Base-by-base conservation (phyloP, 257 asterid genomes). In the Nicotiana undulata region DNA sequence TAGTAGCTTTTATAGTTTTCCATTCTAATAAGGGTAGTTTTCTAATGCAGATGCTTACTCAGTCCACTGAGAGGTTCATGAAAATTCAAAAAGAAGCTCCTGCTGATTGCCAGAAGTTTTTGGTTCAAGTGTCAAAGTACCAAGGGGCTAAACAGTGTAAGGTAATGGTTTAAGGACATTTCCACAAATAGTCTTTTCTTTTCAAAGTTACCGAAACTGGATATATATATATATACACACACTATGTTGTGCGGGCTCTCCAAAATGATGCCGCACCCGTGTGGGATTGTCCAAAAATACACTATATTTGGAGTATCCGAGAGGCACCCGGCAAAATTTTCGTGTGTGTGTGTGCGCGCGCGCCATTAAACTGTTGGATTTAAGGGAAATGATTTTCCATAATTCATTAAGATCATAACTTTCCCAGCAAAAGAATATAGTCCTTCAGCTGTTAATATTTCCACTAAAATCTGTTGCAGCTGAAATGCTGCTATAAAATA, bases 21-120 rank as follows among this genome's bases (percentile, higher is more conserved):
- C 16, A 58, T 31, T 68, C 29, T 79, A 79, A 58, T 60, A 58
- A 46, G 44, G 63, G 26, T 64, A 61, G 26, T 28, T 60, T 52
- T 52, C 79, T 67, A 46, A 81, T 60, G 59, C 88, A 94, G 98
- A 94, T 94, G 98, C 90, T 94, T 10, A 94, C 98, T 28, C 91
- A 85, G 65, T 93, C 98, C 11, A 86, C 85, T 0, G 98, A 94
- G 87, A 89, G 98, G 82, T 94, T 94, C 84, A 22, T 15, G 68
- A 91, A 90, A 87, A 90, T 94, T 83, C 97, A 92, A 83, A 90
- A 88, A 77, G 98, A 94, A 89, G 91, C 90, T 31, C 91, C 96
- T 0, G 80, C 55, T 32, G 90, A 89, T 4, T 87, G 90, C 86
- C 96, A 90, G 78, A 85, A 87, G 11, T 92, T 88, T 83, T 82